A percentile compares a stretch with the other conserved stretches of the same genome.
phyloP scores from a whole-genome alignment of 208 protist genomes.

The Entamoeba invadens region DNA sequence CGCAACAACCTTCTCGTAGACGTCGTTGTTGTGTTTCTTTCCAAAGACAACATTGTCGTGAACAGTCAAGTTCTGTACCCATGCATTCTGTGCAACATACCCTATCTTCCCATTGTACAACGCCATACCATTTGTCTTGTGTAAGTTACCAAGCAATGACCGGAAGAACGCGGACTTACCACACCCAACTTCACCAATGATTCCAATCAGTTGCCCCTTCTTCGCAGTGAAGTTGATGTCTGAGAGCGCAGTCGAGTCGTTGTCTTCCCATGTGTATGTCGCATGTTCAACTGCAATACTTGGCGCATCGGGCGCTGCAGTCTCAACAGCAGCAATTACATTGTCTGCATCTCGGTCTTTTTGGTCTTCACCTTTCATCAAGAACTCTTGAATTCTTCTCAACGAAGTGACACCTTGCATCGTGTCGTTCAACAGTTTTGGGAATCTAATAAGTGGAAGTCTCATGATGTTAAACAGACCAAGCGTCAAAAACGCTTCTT shows the following conservation, averaged over 20 bases:
- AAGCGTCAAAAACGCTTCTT: not conserved
- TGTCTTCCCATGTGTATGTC: not conserved
- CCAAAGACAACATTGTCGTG: slow-evolving; percentile 71
- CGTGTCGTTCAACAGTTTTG: not conserved
- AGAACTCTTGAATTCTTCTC: slow-evolving; percentile 11
- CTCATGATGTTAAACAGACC: slow-evolving; percentile 1
- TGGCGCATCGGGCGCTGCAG: not conserved
- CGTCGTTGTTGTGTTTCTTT: slow-evolving; percentile 18
- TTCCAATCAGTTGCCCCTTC: slow-evolving; percentile 5
- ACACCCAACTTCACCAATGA: not conserved
- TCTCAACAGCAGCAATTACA: not conserved
- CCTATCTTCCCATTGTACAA: slow-evolving; percentile 41
- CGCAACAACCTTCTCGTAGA: slow-evolving; percentile 32
- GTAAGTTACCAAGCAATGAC: slow-evolving; percentile 8
- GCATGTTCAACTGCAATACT: not conserved
- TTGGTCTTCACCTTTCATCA: not conserved
- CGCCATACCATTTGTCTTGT: not conserved
- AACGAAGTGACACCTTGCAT: not conserved
- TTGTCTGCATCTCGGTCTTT: not conserved
- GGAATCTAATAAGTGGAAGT: not conserved
- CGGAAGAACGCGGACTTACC: slow-evolving; percentile 2
- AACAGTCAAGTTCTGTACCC: slow-evolving; percentile 68
- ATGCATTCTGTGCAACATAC: slow-evolving; percentile 65
- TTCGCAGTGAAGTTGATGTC: not conserved
- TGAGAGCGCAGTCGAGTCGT: not conserved